Conservation (phyloP, 2,329 filamentous ascomycete genomes). For the Trichophyton rubrum region DNA sequence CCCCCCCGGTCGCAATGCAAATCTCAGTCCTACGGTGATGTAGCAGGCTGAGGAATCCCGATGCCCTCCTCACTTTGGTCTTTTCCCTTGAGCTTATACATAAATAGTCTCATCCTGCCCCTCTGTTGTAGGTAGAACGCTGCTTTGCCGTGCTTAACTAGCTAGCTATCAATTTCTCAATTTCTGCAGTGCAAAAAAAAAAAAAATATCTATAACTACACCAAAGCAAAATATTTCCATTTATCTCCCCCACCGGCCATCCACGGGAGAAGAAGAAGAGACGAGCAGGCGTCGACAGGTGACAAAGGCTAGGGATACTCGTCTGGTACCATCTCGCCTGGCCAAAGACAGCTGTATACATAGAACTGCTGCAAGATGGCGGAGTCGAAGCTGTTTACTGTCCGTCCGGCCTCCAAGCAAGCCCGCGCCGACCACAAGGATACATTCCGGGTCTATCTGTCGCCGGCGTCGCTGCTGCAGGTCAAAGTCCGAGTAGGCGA, state of each 20-base stretch:
- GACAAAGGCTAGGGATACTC: not conserved
- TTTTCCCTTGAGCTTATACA: not conserved
- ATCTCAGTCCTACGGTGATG: not conserved
- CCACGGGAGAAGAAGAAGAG: no score
- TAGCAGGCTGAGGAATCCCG: not conserved
- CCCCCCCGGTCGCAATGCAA: not conserved
- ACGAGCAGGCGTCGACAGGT: no score
- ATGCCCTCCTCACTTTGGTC: not conserved
- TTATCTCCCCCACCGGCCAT: no score
- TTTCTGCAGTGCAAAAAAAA: no score
- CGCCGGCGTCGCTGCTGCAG: conserved; percentile 43
- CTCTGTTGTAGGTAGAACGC: not conserved
- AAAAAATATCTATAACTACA: no score
- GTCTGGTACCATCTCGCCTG: not conserved
- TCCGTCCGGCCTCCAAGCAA: conserved; percentile 42
- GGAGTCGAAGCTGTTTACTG: conserved; percentile 31
- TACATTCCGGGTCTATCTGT: conserved; percentile 47
- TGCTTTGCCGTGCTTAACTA: no score
- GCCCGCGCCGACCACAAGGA: conserved; percentile 40
- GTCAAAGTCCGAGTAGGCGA: conserved; percentile 48
- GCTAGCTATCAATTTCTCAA: no score
- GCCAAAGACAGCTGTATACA: not conserved
- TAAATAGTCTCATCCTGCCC: not conserved
- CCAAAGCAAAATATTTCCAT: no score
- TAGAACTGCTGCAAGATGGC: not conserved